Evolutionary conservation across 768 basidiomycete species (phyloP), one percentile per base, ranked within the genome.

Genomic region (Phlegmacium glaucopus): DNA sequence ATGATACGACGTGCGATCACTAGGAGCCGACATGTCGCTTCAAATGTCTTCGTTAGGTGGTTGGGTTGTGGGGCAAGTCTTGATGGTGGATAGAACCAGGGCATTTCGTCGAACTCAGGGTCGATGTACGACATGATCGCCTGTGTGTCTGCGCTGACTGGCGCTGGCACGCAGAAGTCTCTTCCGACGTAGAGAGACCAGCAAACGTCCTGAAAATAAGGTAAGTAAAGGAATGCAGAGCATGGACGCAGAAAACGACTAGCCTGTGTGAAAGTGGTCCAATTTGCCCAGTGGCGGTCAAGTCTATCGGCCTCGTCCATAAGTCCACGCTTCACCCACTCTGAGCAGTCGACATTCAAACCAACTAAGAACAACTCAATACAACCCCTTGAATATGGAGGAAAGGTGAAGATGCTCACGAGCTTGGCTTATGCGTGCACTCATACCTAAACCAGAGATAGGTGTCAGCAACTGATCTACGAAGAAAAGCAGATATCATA

Each of bases 101-200:
- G 65, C 51, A 72, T 62, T 44, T 74, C 61, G 55, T 83, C 80
- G 42, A 76, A 72, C n/a, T 75, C 72, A 0, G 63, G 51, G 28
- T 78, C 74, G 9, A 78, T 72, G 48, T 71, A 72, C 2, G 79
- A 78, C 45, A 77, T 64, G 1, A 78, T 67, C 12, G 59, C 61
- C 35, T 68, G 63, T 18, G 56, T 64, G 25, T 68, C 67, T 17
- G 65, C 59, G 9, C 55, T 51, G 4, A 50, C 48, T 2, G 71
- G 72, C 6, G 65, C 58, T 1, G 74, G 59, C 17, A 80, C 69
- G 45, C 72, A 74, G 57, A 76, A 79, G 44, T 83, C 80, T 15
- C 82, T 72, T 7, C 82, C 82, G n/a, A 83, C 80, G 42, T 82
- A 82, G 0, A 83, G 66, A 1, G 78, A 80, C 82, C 82, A 83